Evolutionary conservation across 2,329 filamentous ascomycete species (phyloP), one percentile per base, ranked within the genome.

Genomic region (Cryphonectria radicalis): DNA sequence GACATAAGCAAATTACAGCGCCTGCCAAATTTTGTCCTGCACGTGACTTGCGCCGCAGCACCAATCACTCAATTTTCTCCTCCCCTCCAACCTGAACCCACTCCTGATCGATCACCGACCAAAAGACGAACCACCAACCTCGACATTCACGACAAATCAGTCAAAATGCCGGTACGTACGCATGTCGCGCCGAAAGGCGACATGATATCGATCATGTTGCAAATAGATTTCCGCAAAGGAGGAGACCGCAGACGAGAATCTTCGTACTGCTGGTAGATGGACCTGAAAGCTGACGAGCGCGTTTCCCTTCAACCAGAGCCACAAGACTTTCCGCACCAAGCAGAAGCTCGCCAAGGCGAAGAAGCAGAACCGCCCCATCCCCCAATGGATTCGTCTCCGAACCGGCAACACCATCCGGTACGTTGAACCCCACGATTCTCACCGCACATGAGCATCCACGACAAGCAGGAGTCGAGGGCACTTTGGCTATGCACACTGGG

Each of bases 261-360:
- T 65, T 50, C 68, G 66, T 72, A 7, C 42, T 28, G 32, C 28
- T 25, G 35, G 22, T 67, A 35, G 66, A 60, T 35, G 67, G 71
- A 77, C 66, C 32, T 60, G 63, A 65, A 66, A 62, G 70, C 70
- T 67, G 43, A 73, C 67, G 32, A 63, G 55, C 53, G 55, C 66
- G 53, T 72, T 62, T 71, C 68, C 67, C 42, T 59, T n/a, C 72
- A 63, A 66, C 83, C 85, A 98, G 95, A 95, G 92, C 92, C 94
- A 99, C 90, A 99, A 99, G 92, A 93, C 95, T 84, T 99, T 99
- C 94, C 93, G 95, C 86, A 98, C 95, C 88, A 99, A 99, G 95
- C 93, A 97, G 88, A 99, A 99, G 96, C 94, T 99, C 89, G 96
- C 96, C 84, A 98, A 95, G 91, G 96, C 96, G 84, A 95, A 98